Base-by-base conservation (phyloP, 768 basidiomycete genomes). In the Lanmaoa pseudosensibilis region DNA sequence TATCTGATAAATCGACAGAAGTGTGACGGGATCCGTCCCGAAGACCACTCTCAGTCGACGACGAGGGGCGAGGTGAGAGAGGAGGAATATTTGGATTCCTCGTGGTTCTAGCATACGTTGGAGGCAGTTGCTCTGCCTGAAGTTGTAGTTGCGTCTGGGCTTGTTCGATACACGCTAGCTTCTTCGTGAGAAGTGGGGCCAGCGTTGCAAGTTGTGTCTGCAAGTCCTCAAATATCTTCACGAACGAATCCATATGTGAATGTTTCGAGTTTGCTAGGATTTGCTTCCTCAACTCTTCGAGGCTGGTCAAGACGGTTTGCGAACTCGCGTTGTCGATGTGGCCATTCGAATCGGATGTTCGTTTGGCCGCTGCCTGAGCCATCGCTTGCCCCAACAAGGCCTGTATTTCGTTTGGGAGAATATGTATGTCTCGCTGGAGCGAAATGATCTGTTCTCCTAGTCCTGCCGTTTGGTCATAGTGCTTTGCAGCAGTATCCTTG, bases 221-320 rank as follows among this genome's bases (percentile, higher is more conserved):
- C 40, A 83, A 67, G 16, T 71, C 77, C 30, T 75, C 77, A 38
- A 82, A 60, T 52, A 73, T 73, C 34, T 61, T 67, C 30, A 69
- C 51, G 7, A 78, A 62, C 6, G 55, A 57, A 18, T 69, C 60
- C 38, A 65, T 47, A 23, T 55, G 59, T 13, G 56, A 37, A 15
- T 52, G 33, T 43, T 56, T 55, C 19, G 56, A 55, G n/a, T 46
- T 53, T 18, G 50, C 46, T 16, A 46, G 43, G 7, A 57, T 39
- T 32, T 61, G 63, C 32, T 57, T 58, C 49, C 39, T 66, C 60
- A 67, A 34, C 44, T 44, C 64, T 27, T 63, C 63, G 19, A 72
- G 55, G 27, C 19, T 56, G 12, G 43, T 44, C 41, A 56, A 46
- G 47, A 69, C 12, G 3, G 46, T 52, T 19, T 53, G 50, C n/a